Conservation (phyloP, 2,329 filamentous ascomycete genomes). For the Colletotrichum liriopes region DNA sequence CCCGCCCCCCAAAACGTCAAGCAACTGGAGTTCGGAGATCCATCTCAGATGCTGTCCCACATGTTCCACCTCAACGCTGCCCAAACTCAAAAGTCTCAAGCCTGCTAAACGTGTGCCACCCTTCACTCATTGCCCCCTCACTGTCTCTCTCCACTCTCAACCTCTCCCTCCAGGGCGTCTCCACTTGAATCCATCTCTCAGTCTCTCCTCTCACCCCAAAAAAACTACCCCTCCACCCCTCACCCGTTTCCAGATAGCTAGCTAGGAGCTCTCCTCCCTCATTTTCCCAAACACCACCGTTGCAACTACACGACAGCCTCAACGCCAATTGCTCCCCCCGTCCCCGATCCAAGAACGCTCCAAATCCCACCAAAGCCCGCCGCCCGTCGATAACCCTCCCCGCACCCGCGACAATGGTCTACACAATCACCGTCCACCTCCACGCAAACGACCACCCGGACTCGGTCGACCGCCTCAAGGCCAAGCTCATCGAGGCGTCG, state of each 20-base stretch:
- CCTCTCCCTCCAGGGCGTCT: slow-evolving; percentile 4
- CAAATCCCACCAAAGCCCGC: background rate
- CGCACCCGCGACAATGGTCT: slow-evolving; percentile 68
- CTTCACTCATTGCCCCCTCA: background rate
- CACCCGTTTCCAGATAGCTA: slow-evolving; percentile 17
- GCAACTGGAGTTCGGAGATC: background rate
- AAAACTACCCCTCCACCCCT: slow-evolving; percentile 33
- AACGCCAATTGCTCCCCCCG: background rate
- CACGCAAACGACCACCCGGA: slow-evolving; percentile 78
- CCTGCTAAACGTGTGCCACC: background rate
- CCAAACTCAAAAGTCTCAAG: background rate
- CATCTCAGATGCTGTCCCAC: background rate
- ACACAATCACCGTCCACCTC: slow-evolving; percentile 79
- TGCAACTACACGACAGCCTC: background rate
- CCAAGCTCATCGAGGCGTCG: slow-evolving; percentile 83
- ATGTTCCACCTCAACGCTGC: background rate
- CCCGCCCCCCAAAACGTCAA: background rate
- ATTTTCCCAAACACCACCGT: background rate
- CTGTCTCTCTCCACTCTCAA: slow-evolving; percentile 9
- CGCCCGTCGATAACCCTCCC: background rate
- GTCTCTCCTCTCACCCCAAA: background rate
- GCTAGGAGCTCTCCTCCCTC: slow-evolving; percentile 8
- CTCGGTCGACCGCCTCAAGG: slow-evolving; percentile 76
- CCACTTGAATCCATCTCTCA: background rate
- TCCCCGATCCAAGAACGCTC: background rate